phyloP scores from a whole-genome alignment of 2,329 filamentous ascomycete genomes.

The Ascochyta viciae-villosae region DNA sequence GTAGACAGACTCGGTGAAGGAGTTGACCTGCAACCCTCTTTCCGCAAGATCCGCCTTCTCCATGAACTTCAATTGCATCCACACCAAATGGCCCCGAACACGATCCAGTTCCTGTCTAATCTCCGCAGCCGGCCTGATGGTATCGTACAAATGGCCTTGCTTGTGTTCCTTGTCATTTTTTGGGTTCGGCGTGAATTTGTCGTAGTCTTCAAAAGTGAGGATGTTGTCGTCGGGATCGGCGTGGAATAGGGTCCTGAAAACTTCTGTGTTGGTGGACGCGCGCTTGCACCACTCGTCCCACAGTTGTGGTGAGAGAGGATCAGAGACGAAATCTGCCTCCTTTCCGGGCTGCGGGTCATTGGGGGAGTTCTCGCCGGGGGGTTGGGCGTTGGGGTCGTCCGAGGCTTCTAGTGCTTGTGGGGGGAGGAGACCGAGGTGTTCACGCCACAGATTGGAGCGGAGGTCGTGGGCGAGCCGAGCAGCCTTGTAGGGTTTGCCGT shows the following conservation, averaged over 20 bases:
- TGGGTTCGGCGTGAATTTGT: slow-evolving; percentile 67
- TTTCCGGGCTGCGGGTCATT: slow-evolving; percentile 80
- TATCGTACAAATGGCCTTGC: slow-evolving; percentile 86
- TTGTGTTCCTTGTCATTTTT: slow-evolving; percentile 69
- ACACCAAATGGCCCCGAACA: slow-evolving; percentile 88
- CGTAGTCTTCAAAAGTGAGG: slow-evolving; percentile 89
- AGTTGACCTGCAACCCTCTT: slow-evolving; percentile 83
- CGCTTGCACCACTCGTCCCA: slow-evolving; percentile 72
- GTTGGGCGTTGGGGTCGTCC: slow-evolving; percentile 77
- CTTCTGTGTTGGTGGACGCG: slow-evolving; percentile 73
- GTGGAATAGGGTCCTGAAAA: slow-evolving; percentile 83
- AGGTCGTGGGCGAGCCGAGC: slow-evolving; percentile 84
- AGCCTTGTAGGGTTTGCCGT: slow-evolving; percentile 76
- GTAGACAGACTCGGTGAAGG: slow-evolving; percentile 86
- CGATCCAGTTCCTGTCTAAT: slow-evolving; percentile 77
- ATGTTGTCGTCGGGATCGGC: slow-evolving; percentile 90
- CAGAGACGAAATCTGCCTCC: slow-evolving; percentile 65
- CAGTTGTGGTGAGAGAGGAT: slow-evolving; percentile 65
- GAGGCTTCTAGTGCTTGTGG: slow-evolving; percentile 72
- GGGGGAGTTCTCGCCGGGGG: slow-evolving; percentile 68
- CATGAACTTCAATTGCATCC: slow-evolving; percentile 92
- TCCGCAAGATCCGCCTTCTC: slow-evolving; percentile 88
- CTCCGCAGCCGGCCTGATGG: slow-evolving; percentile 67
- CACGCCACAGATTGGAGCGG: slow-evolving; percentile 83
- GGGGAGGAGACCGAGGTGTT: slow-evolving; percentile 84